phyloP scores from a whole-genome alignment of 2,329 filamentous ascomycete genomes.

The Raffaelea ambrosiae region DNA sequence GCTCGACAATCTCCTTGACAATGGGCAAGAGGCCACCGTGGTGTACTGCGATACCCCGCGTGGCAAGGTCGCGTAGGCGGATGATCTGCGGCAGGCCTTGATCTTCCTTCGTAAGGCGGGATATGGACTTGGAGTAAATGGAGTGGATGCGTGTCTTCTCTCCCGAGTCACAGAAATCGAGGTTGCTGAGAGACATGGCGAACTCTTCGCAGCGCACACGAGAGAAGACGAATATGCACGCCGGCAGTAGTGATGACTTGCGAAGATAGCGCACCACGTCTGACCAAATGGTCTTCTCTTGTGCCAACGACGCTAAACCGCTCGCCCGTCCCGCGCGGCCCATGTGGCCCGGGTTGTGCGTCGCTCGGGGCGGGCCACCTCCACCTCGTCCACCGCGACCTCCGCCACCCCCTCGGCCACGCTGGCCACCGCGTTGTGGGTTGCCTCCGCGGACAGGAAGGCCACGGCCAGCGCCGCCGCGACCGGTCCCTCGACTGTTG shows the following conservation, averaged over 20 bases:
- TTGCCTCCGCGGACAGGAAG: conserved; percentile 4
- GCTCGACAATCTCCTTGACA: conserved; percentile 95
- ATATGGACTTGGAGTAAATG: conserved; percentile 92
- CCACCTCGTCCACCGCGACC: conserved; percentile 38
- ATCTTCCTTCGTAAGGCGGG: conserved; percentile 84
- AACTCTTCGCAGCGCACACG: conserved; percentile 98
- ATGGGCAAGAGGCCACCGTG: conserved; percentile 92
- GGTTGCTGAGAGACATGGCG: conserved; percentile 86
- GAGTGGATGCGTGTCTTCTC: conserved; percentile 98
- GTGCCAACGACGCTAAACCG: conserved; percentile 78
- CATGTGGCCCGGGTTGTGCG: conserved; percentile 71
- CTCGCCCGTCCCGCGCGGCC: conserved; percentile 78
- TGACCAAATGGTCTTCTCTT: conserved; percentile 96
- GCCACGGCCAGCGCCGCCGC: conserved; percentile 36
- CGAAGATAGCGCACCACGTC: conserved; percentile 86
- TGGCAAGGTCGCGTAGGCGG: conserved; percentile 73
- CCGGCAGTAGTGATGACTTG: conserved; percentile 79
- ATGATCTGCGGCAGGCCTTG: conserved; percentile 85
- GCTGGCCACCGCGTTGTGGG: conserved; percentile 13
- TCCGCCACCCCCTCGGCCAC: conserved; percentile 34
- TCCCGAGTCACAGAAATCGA: conserved; percentile 85
- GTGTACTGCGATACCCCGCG: conserved; percentile 88
- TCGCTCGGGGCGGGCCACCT: conserved; percentile 49
- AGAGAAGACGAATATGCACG: conserved; percentile 97
- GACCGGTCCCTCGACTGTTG: conserved; percentile 7